Conservation (phyloP, 441 rosid species). For the Mallotus japonicus region DNA sequence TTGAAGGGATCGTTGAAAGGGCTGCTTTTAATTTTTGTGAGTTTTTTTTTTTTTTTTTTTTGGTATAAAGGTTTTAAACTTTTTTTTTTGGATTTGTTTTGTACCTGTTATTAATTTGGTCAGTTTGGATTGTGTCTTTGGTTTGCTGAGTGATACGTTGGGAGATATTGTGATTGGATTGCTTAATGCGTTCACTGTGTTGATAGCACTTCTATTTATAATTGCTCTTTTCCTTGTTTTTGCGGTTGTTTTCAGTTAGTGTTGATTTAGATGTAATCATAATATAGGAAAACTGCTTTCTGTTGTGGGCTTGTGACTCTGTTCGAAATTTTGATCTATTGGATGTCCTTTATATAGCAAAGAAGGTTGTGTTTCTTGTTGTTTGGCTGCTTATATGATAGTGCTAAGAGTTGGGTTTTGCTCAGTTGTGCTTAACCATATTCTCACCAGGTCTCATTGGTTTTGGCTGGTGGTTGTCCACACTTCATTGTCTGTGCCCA, state of each 20-base stretch:
- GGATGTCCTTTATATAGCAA: background rate
- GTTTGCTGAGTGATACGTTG: background rate
- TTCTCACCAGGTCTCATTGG: background rate
- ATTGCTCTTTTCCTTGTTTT: background rate
- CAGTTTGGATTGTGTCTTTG: slow-evolving; percentile 3
- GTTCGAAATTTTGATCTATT: background rate
- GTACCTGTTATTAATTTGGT: background rate
- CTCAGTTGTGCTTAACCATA: background rate
- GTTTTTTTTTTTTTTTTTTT: slow-evolving; percentile 27
- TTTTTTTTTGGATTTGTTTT: background rate
- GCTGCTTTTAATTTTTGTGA: slow-evolving; percentile 70
- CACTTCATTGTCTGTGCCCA: background rate
- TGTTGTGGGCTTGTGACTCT: background rate
- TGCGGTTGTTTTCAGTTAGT: too few relatives aligned
- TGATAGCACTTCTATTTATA: background rate
- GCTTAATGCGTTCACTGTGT: background rate
- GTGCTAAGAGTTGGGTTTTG: background rate
- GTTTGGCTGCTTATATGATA: background rate
- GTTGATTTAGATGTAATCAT: too few relatives aligned
- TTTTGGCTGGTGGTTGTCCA: background rate
- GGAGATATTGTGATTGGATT: slow-evolving; percentile 3
- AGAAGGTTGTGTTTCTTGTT: background rate
- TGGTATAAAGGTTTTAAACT: background rate
- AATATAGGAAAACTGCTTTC: too few relatives aligned
- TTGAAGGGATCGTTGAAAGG: slow-evolving; percentile 60